These are phyloP conservation scores for Gaultheria prostrata DNA, from an alignment of 148 eudicot genomes.

Conservation along the genomic window DNA sequence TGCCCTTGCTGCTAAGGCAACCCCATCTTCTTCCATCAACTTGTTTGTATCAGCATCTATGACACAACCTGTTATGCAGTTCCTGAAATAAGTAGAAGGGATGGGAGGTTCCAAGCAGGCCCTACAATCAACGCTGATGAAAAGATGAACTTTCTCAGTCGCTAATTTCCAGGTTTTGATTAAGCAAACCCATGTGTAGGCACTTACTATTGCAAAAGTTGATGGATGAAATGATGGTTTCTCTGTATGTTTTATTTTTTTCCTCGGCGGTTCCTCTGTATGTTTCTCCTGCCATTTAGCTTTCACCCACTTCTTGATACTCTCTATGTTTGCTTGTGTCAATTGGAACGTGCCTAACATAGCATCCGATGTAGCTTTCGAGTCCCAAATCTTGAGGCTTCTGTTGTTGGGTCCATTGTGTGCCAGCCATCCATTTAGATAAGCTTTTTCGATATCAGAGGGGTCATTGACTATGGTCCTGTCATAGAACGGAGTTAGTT, in stretches of 20 bases:
- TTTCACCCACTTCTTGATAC: not conserved
- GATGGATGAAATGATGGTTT: not conserved
- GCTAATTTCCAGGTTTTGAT: not conserved
- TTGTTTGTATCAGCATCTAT: not conserved
- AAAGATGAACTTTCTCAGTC: not conserved
- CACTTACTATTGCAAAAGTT: not conserved
- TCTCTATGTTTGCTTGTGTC: slow-evolving; percentile 7
- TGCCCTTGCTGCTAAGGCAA: not conserved
- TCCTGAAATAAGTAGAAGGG: slow-evolving; percentile 16
- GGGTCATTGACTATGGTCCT: not conserved
- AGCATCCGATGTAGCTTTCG: not conserved
- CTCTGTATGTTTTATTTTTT: not conserved
- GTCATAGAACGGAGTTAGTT: not conserved
- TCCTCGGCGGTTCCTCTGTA: no score
- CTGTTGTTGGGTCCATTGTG: slow-evolving; percentile 16
- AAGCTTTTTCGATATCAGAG: not conserved
- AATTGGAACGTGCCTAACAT: slow-evolving; percentile 14
- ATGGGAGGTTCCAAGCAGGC: slow-evolving; percentile 7
- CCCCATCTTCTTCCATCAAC: slow-evolving; percentile 14
- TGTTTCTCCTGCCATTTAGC: not conserved
- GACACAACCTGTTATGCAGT: not conserved
- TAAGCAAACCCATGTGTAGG: slow-evolving; percentile 20
- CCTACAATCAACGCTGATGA: slow-evolving; percentile 11
- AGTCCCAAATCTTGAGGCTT: not conserved
- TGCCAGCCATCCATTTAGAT: not conserved